A percentile compares a stretch with the other conserved stretches of the same genome.
Conservation (phyloP, 1,139 yeast genomes). For the Blastobotrys ciferrii region DNA sequence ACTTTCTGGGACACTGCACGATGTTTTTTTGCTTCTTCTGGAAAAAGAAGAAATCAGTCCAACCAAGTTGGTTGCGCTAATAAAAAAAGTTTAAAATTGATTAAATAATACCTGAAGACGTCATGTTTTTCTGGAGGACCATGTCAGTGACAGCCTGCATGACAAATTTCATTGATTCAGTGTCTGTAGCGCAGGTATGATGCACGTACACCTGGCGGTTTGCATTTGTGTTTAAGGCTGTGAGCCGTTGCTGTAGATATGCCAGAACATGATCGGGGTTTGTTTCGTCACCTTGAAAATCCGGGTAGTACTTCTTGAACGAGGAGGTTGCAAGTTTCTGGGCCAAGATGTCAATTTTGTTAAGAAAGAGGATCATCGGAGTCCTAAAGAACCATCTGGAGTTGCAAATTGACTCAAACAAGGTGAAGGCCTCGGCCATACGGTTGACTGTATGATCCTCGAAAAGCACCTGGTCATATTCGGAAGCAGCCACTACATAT, state of each 20-base stretch:
- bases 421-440: slow-evolving; percentile 83
- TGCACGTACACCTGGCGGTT: slow-evolving; percentile 74
- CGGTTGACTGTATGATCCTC: slow-evolving; percentile 89
- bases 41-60: no score
- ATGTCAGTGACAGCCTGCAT: slow-evolving; percentile 90
- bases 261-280: slow-evolving; percentile 26
- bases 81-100: no score
- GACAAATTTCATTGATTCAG: slow-evolving; percentile 82
- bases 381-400: slow-evolving; percentile 83
- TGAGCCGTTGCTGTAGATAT: slow-evolving; percentile 29
- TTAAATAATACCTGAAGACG: slow-evolving; percentile 76
- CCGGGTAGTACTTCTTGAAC: slow-evolving; percentile 30
- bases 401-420: slow-evolving; percentile 83
- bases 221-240: slow-evolving; percentile 53
- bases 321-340: slow-evolving; percentile 52
- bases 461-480: slow-evolving; percentile 86
- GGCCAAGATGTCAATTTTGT: slow-evolving; percentile 81
- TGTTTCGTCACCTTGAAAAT: slow-evolving; percentile 25
- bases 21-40: no score
- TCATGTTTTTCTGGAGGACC: slow-evolving; percentile 78
- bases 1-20: no score
- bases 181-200: slow-evolving; percentile 94
- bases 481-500: slow-evolving; percentile 89
- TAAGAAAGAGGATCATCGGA: slow-evolving; percentile 83
- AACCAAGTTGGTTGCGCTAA: no score